Evolutionary conservation across 2,329 filamentous ascomycete genomes (phyloP).

Genomic region (Colletotrichum truncatum): DNA sequence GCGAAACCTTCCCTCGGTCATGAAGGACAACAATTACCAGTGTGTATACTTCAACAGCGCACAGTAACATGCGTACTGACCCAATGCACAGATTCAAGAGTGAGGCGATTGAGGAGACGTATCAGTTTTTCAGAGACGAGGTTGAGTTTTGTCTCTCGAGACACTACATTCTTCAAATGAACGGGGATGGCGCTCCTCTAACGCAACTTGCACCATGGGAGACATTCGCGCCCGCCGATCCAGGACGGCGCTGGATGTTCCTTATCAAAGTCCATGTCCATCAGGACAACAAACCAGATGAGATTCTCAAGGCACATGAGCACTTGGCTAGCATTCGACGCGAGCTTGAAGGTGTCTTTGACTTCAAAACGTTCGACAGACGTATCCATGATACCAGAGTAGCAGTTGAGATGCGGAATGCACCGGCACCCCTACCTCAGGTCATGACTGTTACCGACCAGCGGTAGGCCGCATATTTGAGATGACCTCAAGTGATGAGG

Average conservation of each 20-base stretch:
- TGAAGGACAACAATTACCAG: conserved; percentile 63
- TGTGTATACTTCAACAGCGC: conserved; percentile 35
- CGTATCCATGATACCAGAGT: conserved; percentile 62
- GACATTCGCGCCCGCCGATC: conserved; percentile 56
- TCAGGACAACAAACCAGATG: conserved; percentile 66
- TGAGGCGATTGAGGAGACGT: conserved; percentile 62
- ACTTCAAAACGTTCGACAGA: conserved; percentile 61
- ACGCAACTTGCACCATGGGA: conserved; percentile 56
- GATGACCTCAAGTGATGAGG: not conserved
- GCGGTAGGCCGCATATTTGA: not conserved
- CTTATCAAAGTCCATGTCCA: conserved; percentile 61
- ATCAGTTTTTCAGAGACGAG: conserved; percentile 62
- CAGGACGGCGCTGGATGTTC: conserved; percentile 63
- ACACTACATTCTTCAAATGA: conserved; percentile 51
- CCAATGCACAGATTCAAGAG: conserved; percentile 54
- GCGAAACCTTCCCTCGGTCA: conserved; percentile 54
- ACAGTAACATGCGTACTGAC: not conserved
- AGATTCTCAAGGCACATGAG: conserved; percentile 64
- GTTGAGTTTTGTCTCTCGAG: conserved; percentile 63
- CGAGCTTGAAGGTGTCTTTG: conserved; percentile 61
- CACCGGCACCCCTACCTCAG: conserved; percentile 43
- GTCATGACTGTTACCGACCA: conserved; percentile 33
- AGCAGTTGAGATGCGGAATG: conserved; percentile 45
- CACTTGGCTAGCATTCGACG: conserved; percentile 55
- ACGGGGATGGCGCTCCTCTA: conserved; percentile 44